Evolutionary conservation across 768 basidiomycete genomes (phyloP).

Genomic region (Suillus americanus): DNA sequence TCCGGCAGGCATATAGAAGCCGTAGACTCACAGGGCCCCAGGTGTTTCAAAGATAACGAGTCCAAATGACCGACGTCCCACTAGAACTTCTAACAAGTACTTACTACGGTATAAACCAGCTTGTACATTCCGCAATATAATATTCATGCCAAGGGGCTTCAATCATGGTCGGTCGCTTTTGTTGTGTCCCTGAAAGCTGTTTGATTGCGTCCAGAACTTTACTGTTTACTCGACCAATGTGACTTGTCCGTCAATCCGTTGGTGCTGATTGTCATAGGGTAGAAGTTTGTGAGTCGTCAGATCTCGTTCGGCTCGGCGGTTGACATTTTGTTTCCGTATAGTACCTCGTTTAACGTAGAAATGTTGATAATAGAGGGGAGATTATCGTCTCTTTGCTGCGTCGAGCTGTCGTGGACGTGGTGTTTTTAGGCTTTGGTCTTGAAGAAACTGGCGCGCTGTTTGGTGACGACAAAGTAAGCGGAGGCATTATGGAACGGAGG

Average conservation of each 20-base stretch:
- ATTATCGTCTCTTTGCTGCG: no score
- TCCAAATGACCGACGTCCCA: background rate
- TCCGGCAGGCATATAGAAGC: background rate
- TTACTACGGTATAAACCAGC: background rate
- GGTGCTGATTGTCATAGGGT: slow-evolving; percentile 53
- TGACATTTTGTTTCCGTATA: no score
- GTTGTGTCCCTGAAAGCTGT: background rate
- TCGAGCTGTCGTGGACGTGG: no score
- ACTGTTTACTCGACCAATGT: slow-evolving; percentile 61
- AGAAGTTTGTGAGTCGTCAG: slow-evolving; percentile 43
- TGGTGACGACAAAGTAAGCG: no score
- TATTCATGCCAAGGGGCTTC: slow-evolving; percentile 79
- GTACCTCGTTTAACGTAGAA: no score
- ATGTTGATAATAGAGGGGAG: no score
- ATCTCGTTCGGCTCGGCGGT: background rate
- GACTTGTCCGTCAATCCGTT: slow-evolving; percentile 81
- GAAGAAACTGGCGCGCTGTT: no score
- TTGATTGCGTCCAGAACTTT: slow-evolving; percentile 47
- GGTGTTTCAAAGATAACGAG: background rate
- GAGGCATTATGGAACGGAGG: no score
- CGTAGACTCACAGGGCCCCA: background rate
- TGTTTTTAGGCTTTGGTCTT: no score
- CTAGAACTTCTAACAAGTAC: background rate
- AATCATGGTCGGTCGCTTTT: slow-evolving; percentile 53
- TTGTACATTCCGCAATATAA: slow-evolving; percentile 72